Base-by-base conservation (phyloP, 495 filamentous ascomycete genomes). In the Neurospora terricola region DNA sequence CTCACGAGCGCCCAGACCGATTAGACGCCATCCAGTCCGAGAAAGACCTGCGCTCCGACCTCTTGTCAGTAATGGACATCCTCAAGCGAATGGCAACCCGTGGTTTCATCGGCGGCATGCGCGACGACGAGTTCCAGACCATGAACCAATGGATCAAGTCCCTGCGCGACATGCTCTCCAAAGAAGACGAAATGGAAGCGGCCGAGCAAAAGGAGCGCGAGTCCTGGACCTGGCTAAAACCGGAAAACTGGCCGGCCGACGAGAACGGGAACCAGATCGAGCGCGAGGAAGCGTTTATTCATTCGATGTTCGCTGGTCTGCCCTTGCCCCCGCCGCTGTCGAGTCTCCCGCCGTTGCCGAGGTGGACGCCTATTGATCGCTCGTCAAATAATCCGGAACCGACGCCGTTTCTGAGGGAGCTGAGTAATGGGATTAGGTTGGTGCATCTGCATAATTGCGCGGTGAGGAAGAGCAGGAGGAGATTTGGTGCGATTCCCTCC, bases 381-480 rank as follows among this genome's bases (percentile, higher is more conserved):
- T 5, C 71, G 70, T 0, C 70, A 59, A 10, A 74, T 76, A 36
- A 79, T 5, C 71, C 62, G 0, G 73, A 75, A 38, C 94, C 94
- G 9, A 94, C 92, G 16, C 86, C 89, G 3, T 94, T 98, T 79
- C 85, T 98, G 10, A 84, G 86, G 21, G 84, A 87, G 7, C 84
- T 98, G 72, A 90, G 88, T 21, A 93, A 92, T 75, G 96, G 96
- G 3, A 84, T 94, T 34, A 87, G 91, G 34, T 87, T 99, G 4
- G 90, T 98, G 23, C 89, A 90, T 73, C 86, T 97, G 74, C 96
- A 99, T 83, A 99, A 99, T 79, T 90, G 91, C 38, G 88, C 93
- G 0, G 90, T 98, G 11, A 89, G 89, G 73, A 91, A 93, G 79
- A 97, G 94, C 11, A 89, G 92, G 77, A 87, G 92, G 30, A 90